Percentiles rank a stretch among this genome's conserved stretches.
Conservation (phyloP, 352 stramenopile species). For the Phytophthora cryptogea region DNA sequence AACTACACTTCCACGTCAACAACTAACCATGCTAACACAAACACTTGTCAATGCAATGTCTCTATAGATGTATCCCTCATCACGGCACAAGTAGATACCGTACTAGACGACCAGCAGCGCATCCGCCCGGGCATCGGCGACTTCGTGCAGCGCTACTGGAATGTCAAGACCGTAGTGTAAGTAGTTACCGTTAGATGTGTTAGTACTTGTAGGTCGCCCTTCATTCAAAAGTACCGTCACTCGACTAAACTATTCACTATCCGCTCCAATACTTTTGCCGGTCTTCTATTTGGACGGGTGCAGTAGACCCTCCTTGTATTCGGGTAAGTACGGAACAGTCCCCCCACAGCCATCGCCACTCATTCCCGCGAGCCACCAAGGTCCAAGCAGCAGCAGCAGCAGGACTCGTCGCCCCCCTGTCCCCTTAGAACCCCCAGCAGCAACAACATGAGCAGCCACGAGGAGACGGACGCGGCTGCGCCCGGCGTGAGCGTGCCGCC, state of each 20-base stretch:
- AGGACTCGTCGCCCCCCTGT: neutral
- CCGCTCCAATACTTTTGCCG: neutral
- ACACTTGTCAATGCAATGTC: neutral
- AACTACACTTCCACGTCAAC: neutral
- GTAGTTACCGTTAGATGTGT: too few species aligned
- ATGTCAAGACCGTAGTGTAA: constrained; percentile 4
- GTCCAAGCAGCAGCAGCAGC: constrained; percentile 10
- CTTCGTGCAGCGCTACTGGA: constrained; percentile 50
- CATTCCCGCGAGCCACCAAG: constrained; percentile 39
- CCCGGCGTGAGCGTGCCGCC: constrained; percentile 52
- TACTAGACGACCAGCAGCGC: constrained; percentile 38
- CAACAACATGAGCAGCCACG: constrained; percentile 39
- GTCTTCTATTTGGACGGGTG: neutral
- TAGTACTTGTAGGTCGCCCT: too few species aligned
- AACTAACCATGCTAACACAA: neutral
- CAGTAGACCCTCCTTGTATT: neutral
- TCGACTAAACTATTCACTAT: neutral
- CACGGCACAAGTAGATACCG: constrained; percentile 50
- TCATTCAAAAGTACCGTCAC: constrained; percentile 12
- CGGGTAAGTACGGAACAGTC: neutral
- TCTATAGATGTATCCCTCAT: constrained; percentile 41
- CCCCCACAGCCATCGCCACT: constrained; percentile 32
- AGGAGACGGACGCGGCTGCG: constrained; percentile 44
- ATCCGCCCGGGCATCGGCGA: constrained; percentile 46
- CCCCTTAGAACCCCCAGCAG: neutral